Evolutionary conservation across 2,329 filamentous ascomycete genomes (phyloP), one percentile per base, ranked within the genome.

Genomic region (Calonectria montana): DNA sequence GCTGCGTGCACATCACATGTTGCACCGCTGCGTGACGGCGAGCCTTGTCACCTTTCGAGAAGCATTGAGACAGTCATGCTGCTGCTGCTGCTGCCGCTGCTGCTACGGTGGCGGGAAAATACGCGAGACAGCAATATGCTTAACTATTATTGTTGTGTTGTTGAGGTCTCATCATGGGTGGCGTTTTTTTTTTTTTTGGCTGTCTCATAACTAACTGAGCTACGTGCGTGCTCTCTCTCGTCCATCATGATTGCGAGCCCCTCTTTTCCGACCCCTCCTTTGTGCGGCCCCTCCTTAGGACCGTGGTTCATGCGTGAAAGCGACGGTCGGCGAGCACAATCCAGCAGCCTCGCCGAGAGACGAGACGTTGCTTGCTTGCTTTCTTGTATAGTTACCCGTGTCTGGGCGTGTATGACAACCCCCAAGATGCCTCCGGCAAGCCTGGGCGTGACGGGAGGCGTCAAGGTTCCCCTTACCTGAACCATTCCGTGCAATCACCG

Each of bases 211-310:
- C 7, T 12, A 2, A 35, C 6, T 10, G 29, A 4, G 29, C 37
- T 35, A 39, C 12, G 37, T 16, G 12, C 15, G 12, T 4, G 39
- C 39, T 41, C 4, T 16, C n/a, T n/a, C n/a, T n/a, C n/a, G n/a
- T n/a, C n/a, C 53, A 21, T 59, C 31, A 59, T 59, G 53, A 59
- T 59, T 25, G 53, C 31, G 29, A 16, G 53, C 53, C 53, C 53
- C 53, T 59, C 53, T 59, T 59, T 59, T 59, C 18, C 53, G 53
- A 57, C 53, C 53, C 53, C 53, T 39, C 53, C 53, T 57, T 35
- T 57, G 53, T 35, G 35, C 53, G 53, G 53, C 53, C 53, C 53
- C 53, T 59, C 53, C 39, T 59, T 59, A n/a, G 53, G 53, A 39
- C 35, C 31, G 53, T 59, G 21, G 53, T 59, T 59, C 53, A 59